phyloP scores from a whole-genome alignment of 2,329 filamentous ascomycete species.

The Lachnellula cervina region DNA sequence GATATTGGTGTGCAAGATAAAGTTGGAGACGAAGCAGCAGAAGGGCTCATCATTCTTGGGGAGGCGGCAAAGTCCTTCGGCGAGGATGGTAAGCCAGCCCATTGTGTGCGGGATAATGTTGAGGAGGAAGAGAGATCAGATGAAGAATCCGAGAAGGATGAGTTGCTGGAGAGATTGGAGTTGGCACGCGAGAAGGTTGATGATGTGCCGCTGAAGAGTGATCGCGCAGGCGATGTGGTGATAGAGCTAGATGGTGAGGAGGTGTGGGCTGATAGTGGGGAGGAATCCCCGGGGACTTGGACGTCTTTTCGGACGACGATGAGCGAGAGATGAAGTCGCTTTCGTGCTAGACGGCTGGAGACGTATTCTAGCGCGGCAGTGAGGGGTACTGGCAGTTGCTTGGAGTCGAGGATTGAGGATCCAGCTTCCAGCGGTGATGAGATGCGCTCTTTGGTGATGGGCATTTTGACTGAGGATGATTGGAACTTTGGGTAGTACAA shows the following conservation, averaged over 20 bases:
- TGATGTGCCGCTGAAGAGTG: slow-evolving; percentile 13
- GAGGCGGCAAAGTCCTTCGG: slow-evolving; percentile 15
- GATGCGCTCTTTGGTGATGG: slow-evolving; percentile 47
- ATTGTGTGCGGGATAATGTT: slow-evolving; percentile 20
- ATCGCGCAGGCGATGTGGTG: slow-evolving; percentile 15
- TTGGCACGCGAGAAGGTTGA: slow-evolving; percentile 2
- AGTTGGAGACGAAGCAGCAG: slow-evolving; percentile 5
- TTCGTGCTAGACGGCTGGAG: slow-evolving; percentile 51
- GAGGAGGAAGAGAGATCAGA: slow-evolving; percentile 11
- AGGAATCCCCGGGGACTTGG: slow-evolving; percentile 42
- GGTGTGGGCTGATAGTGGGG: slow-evolving; percentile 4
- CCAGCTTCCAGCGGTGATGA: slow-evolving; percentile 61
- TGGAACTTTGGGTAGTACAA: not conserved
- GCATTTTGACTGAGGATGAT: slow-evolving; percentile 13
- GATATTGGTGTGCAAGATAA: slow-evolving; percentile 1
- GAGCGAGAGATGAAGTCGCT: slow-evolving; percentile 52
- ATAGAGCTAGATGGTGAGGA: slow-evolving; percentile 8
- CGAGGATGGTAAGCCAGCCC: slow-evolving; percentile 23
- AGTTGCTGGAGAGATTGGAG: slow-evolving; percentile 1
- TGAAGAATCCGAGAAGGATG: slow-evolving; percentile 12
- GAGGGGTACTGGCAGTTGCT: slow-evolving; percentile 52
- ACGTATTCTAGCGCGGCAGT: slow-evolving; percentile 53
- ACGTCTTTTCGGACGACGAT: slow-evolving; percentile 53
- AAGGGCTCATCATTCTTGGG: slow-evolving; percentile 1
- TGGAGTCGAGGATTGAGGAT: slow-evolving; percentile 51